Conservation (phyloP, 148 eudicot species). For the Bassia scoparia region DNA sequence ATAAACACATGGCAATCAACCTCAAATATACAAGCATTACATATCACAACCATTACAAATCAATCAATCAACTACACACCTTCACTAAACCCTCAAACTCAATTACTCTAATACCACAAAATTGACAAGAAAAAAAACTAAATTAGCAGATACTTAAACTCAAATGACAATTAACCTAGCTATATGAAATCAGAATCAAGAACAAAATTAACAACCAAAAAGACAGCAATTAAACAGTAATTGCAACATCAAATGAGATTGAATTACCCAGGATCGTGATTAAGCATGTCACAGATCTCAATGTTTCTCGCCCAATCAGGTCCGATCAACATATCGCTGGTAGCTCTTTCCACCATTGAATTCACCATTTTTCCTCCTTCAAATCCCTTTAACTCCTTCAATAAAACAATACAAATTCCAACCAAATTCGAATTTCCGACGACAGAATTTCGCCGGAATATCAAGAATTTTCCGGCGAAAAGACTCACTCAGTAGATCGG, state of each 20-base stretch:
- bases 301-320: slow-evolving; percentile 98
- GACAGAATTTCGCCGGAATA: not conserved
- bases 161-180: not conserved
- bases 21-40: not conserved
- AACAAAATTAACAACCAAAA: not conserved
- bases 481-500: slow-evolving; percentile 4
- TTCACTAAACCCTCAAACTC: not conserved
- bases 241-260: not conserved
- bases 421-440: slow-evolving; percentile 14
- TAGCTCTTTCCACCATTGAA: slow-evolving; percentile 83
- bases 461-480: slow-evolving; percentile 13
- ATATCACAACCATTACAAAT: not conserved
- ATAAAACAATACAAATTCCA: not conserved
- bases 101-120: not conserved
- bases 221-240: slow-evolving; percentile 10
- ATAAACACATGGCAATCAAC: not conserved
- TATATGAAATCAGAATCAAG: not conserved
- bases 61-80: not conserved
- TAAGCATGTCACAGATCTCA: slow-evolving; percentile 95
- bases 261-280: slow-evolving; percentile 76
- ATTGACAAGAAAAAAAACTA: too few species aligned
- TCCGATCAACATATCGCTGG: slow-evolving; percentile 82
- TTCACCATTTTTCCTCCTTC: slow-evolving; percentile 54
- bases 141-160: not conserved
- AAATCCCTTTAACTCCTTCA: not conserved